These are phyloP conservation scores for Phragmites australis DNA, from an alignment of 176 grass and related monocot genomes.

Conservation along the genomic window DNA sequence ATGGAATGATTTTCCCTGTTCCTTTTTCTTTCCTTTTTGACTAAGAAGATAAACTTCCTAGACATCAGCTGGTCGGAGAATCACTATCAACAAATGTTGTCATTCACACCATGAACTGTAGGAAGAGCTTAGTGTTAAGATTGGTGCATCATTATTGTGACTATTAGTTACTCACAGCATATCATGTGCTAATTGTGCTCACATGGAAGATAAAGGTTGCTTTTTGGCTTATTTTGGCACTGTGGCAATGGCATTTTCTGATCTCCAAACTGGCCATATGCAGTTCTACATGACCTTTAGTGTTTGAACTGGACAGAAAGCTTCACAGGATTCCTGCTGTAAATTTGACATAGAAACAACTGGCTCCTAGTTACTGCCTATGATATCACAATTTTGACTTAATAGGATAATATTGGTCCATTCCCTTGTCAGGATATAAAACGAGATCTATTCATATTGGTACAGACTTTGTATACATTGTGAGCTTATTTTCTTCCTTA, in stretches of 20 bases:
- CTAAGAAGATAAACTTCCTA: background rate
- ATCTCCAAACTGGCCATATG: background rate
- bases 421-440: background rate
- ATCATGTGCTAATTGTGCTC: background rate
- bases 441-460: background rate
- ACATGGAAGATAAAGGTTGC: background rate
- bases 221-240: constrained; percentile 6
- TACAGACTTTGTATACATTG: background rate
- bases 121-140: background rate
- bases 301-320: background rate
- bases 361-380: background rate
- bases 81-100: background rate
- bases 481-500: constrained; percentile 19
- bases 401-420: background rate
- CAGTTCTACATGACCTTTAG: background rate
- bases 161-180: background rate
- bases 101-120: too few species aligned
- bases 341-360: background rate
- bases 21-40: background rate
- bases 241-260: background rate
- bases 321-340: background rate
- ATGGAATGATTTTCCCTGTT: background rate
- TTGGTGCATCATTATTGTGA: background rate
- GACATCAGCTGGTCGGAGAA: background rate
- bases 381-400: background rate